Conservation (phyloP, 345 rosid species). For the Dipteronia sinensis region DNA sequence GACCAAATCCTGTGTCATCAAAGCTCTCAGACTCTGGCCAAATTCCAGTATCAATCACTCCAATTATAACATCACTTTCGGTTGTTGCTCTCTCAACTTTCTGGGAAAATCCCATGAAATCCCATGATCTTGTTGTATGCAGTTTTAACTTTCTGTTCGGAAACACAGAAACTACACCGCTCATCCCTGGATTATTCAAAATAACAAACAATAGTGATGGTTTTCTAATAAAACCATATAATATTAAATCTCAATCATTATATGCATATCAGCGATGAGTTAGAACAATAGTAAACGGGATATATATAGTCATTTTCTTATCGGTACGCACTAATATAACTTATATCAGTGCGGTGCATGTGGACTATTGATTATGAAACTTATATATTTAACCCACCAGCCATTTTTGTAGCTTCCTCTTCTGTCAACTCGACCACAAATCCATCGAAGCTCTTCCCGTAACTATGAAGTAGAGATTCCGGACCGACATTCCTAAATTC, state of each 20-base stretch:
- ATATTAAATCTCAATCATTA: no score
- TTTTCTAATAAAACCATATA: no score
- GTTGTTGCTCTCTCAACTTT: background rate
- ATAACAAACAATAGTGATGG: background rate
- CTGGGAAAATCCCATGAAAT: conserved; percentile 22
- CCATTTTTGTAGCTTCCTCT: conserved; percentile 19
- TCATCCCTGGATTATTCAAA: conserved; percentile 11
- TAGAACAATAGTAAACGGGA: no score
- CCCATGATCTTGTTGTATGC: conserved; percentile 35
- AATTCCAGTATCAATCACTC: conserved; percentile 20
- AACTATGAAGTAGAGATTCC: conserved; percentile 25
- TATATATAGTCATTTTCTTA: no score
- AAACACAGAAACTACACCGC: conserved; percentile 29
- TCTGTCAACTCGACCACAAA: conserved; percentile 31
- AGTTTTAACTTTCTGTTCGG: conserved; percentile 23
- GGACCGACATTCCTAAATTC: conserved; percentile 18
- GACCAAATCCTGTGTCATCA: conserved; percentile 26
- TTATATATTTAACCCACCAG: no score
- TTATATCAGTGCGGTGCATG: no score
- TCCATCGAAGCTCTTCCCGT: conserved; percentile 33
- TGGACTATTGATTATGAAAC: no score
- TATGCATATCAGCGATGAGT: no score
- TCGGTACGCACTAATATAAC: no score
- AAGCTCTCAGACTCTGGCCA: conserved; percentile 37
- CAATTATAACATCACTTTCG: conserved; percentile 18